Conservation (phyloP, 768 basidiomycete species). For the Rhodocollybia butyracea region DNA sequence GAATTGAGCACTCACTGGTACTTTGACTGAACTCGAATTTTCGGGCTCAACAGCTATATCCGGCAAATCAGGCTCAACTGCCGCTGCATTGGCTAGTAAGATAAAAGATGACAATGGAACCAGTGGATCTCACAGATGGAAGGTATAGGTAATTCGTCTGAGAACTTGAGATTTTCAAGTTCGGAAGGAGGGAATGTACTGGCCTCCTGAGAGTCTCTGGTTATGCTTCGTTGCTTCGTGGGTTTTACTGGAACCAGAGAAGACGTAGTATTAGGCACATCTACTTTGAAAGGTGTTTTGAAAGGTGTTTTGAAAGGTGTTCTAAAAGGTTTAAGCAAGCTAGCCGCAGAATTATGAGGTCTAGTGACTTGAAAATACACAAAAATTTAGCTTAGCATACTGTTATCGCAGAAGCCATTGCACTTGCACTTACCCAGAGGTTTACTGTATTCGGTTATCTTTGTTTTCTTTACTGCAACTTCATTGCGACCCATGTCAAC, state of each 20-base stretch:
- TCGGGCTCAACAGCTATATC: background rate
- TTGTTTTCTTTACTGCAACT: conserved; percentile 15
- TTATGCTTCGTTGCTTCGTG: too few relatives aligned
- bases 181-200: too few relatives aligned
- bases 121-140: background rate
- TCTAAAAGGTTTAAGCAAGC: conserved; percentile 48
- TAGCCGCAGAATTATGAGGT: conserved; percentile 29
- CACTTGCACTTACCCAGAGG: conserved; percentile 26
- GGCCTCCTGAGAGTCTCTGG: too few relatives aligned
- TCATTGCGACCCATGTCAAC: background rate
- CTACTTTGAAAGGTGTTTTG: background rate
- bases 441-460: conserved; percentile 21
- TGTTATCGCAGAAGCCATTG: too few relatives aligned
- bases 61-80: background rate
- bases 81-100: background rate
- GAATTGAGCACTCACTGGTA: background rate
- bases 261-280: background rate
- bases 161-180: too few relatives aligned
- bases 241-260: too few relatives aligned
- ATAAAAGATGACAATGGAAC: background rate
- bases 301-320: conserved; percentile 28
- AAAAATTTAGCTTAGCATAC: background rate
- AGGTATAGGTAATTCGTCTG: too few relatives aligned
- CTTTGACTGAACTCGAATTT: conserved; percentile 3
- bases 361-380: conserved; percentile 35